These are phyloP conservation scores for Ophiostoma novo-ulmi DNA, from an alignment of 2,329 filamentous ascomycete species.

Conservation along the genomic window DNA sequence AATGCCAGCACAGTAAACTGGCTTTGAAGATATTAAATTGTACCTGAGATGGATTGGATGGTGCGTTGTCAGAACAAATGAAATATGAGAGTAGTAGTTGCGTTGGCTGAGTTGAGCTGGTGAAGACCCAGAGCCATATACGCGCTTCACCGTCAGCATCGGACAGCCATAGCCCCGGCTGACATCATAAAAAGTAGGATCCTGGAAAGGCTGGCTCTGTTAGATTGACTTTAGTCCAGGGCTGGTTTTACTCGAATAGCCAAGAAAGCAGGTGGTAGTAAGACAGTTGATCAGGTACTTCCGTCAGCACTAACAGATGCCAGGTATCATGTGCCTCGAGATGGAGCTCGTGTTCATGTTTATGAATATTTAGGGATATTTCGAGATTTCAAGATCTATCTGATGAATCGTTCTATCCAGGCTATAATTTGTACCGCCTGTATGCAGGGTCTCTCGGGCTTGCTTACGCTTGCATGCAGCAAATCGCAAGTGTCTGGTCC, in stretches of 20 bases:
- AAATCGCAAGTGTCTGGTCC: background rate
- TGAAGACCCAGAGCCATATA: background rate
- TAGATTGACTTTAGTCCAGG: no score
- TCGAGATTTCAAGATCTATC: background rate
- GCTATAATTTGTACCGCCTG: background rate
- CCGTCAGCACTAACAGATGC: background rate
- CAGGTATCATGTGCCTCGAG: background rate
- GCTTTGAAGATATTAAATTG: background rate
- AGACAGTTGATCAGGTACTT: no score
- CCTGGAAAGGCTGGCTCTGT: background rate
- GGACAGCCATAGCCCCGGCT: background rate
- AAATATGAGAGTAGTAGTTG: background rate
- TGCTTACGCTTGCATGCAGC: background rate
- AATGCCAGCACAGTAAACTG: background rate
- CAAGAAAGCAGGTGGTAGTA: background rate
- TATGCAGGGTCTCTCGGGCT: background rate
- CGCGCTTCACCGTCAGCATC: background rate
- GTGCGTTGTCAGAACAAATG: background rate
- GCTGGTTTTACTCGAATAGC: background rate
- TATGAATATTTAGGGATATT: no score
- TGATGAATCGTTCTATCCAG: background rate
- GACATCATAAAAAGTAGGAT: background rate
- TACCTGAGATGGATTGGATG: background rate
- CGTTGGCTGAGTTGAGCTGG: background rate
- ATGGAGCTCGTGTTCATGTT: no score